phyloP scores from a whole-genome alignment of 1,139 yeast genomes.

The Saccharomycopsis hybrid region DNA sequence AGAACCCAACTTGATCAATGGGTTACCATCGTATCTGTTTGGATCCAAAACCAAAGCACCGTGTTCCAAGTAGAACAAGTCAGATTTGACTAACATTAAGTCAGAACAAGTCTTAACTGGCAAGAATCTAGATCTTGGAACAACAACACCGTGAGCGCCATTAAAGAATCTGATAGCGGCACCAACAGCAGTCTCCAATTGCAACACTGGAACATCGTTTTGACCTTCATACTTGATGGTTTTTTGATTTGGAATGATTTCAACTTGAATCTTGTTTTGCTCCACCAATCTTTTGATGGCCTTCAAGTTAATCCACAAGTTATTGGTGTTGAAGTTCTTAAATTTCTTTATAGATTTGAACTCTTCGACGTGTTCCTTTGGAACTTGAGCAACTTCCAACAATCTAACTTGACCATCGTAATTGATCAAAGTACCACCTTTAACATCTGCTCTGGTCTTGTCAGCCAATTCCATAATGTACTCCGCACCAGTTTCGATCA shows the following conservation, averaged over 20 bases:
- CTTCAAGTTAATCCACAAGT: conserved; percentile 92
- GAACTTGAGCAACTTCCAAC: conserved; percentile 97
- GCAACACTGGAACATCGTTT: conserved; percentile 77
- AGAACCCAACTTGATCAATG: conserved; percentile 91
- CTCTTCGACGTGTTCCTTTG: conserved; percentile 97
- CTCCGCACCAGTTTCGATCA: conserved; percentile 87
- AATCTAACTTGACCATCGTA: conserved; percentile 93
- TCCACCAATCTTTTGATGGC: conserved; percentile 93
- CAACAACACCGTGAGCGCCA: conserved; percentile 96
- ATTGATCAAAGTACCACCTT: conserved; percentile 97
- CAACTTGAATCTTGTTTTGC: conserved; percentile 75
- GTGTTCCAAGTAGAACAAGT: conserved; percentile 82
- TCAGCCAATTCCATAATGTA: conserved; percentile 98
- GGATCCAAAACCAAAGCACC: conserved; percentile 86
- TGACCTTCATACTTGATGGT: conserved; percentile 63
- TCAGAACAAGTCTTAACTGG: conserved; percentile 98
- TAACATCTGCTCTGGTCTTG: conserved; percentile 98
- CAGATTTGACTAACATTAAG: conserved; percentile 91
- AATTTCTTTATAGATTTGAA: conserved; percentile 96
- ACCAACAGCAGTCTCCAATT: conserved; percentile 98
- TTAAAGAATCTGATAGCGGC: conserved; percentile 96
- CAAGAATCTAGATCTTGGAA: conserved; percentile 94
- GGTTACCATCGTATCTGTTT: conserved; percentile 85
- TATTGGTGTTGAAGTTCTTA: conserved; percentile 96
- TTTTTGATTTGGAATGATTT: conserved; percentile 92